phyloP scores from a whole-genome alignment of 164 flowering plant species.

The Vitis riparia region DNA sequence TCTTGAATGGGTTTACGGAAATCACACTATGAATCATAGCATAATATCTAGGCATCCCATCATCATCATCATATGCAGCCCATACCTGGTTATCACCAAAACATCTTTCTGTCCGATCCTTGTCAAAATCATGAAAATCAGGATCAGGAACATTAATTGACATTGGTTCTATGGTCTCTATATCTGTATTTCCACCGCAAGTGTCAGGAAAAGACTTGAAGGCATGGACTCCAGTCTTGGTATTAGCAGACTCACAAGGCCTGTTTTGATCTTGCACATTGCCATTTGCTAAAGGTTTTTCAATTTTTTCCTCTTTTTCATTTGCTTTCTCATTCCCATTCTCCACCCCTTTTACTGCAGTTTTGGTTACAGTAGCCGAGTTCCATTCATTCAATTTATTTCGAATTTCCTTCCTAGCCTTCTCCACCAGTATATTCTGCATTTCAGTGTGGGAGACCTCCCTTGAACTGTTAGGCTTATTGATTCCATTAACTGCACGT shows the following conservation, averaged over 20 bases:
- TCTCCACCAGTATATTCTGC: conserved; percentile 50
- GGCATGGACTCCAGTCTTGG: conserved; percentile 10
- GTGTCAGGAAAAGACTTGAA: conserved; percentile 7
- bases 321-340: conserved; percentile 20
- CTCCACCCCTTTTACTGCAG: conserved; percentile 9
- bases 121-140: conserved; percentile 70
- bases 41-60: conserved; percentile 85
- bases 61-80: conserved; percentile 78
- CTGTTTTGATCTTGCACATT: conserved; percentile 15
- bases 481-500: conserved; percentile 26
- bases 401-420: conserved; percentile 55
- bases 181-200: conserved; percentile 15
- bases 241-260: conserved; percentile 7
- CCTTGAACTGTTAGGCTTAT: conserved; percentile 22
- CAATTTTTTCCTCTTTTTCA: conserved; percentile 17
- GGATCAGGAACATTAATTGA: conserved; percentile 64
- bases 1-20: conserved; percentile 60
- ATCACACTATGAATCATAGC: conserved; percentile 60
- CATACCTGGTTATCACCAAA: conserved; percentile 70
- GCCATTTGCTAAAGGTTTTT: conserved; percentile 13
- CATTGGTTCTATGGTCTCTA: conserved; percentile 30
- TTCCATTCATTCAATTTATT: conserved; percentile 44
- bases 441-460: conserved; percentile 41
- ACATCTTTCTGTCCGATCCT: conserved; percentile 57
- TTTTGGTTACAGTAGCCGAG: conserved; percentile 16